Conservation (phyloP, 2,329 filamentous ascomycete species). For the Alternaria sp. region DNA sequence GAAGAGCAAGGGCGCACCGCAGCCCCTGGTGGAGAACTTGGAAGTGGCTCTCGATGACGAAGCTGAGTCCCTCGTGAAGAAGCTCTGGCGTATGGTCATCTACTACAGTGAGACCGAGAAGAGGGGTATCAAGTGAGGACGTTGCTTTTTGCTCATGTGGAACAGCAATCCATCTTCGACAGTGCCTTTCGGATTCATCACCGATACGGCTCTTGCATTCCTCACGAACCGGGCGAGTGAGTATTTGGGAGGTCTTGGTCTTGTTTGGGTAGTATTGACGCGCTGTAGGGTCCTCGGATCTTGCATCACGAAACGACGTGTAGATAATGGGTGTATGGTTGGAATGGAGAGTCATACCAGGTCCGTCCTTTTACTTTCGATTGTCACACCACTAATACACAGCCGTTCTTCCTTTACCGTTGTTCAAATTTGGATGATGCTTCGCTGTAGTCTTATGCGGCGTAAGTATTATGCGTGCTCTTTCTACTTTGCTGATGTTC, state of each 20-base stretch:
- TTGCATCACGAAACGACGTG: constrained; percentile 18
- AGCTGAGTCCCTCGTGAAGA: constrained; percentile 90
- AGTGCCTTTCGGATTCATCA: neutral
- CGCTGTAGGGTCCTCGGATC: constrained; percentile 29
- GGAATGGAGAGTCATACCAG: constrained; percentile 10
- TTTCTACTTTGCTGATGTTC: neutral
- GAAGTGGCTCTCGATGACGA: constrained; percentile 92
- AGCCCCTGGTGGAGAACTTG: constrained; percentile 81
- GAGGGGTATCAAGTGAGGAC: constrained; percentile 66
- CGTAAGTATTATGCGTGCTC: neutral
- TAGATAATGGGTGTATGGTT: constrained; percentile 11
- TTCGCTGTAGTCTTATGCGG: neutral
- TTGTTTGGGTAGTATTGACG: constrained; percentile 20
- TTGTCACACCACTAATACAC: constrained; percentile 7
- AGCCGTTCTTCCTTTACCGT: neutral
- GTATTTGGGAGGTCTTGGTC: constrained; percentile 13
- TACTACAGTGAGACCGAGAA: constrained; percentile 97
- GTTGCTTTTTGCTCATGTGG: neutral
- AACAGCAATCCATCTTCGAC: neutral
- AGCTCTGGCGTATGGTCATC: constrained; percentile 97
- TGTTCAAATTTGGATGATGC: neutral
- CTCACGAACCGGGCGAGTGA: constrained; percentile 15
- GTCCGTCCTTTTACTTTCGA: constrained; percentile 9
- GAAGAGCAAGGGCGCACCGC: constrained; percentile 74
- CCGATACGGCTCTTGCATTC: neutral